A percentile compares a stretch with the other conserved stretches of the same genome.
Conservation (phyloP, 2,329 filamentous ascomycete genomes). For the Monosporascus sp. region DNA sequence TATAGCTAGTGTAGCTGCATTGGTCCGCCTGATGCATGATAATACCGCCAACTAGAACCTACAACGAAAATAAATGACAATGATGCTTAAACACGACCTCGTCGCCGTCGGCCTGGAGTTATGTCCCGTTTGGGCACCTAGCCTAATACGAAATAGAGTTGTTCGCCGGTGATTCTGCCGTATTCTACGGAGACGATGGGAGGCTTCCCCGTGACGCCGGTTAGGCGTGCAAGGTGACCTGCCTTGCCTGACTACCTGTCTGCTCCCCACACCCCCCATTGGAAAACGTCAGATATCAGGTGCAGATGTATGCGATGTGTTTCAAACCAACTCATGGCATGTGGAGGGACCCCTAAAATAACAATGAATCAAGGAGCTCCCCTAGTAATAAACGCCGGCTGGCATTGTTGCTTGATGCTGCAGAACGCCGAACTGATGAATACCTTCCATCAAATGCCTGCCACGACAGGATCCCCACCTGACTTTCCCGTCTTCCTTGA, state of each 20-base stretch:
- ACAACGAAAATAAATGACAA: no score
- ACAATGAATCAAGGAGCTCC: not conserved
- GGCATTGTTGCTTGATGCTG: not conserved
- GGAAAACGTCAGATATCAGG: not conserved
- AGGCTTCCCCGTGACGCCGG: not conserved
- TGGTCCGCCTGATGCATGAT: no score
- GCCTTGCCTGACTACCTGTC: not conserved
- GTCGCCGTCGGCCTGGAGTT: not conserved
- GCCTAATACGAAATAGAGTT: not conserved
- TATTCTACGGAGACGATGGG: not conserved
- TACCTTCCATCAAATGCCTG: not conserved
- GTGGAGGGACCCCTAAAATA: slow-evolving; percentile 1
- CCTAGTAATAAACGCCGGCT: not conserved
- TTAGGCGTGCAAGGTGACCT: not conserved
- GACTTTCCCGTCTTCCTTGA: not conserved
- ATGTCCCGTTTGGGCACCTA: not conserved
- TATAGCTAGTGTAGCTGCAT: no score
- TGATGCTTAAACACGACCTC: not conserved
- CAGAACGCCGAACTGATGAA: not conserved
- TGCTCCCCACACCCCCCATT: not conserved
- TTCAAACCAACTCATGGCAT: not conserved
- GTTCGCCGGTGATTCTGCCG: not conserved
- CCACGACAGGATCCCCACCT: not conserved
- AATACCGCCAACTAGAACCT: no score
- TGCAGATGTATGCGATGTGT: not conserved